phyloP scores from a whole-genome alignment of 257 asterid genomes.

The Fraxinus cuspidata region DNA sequence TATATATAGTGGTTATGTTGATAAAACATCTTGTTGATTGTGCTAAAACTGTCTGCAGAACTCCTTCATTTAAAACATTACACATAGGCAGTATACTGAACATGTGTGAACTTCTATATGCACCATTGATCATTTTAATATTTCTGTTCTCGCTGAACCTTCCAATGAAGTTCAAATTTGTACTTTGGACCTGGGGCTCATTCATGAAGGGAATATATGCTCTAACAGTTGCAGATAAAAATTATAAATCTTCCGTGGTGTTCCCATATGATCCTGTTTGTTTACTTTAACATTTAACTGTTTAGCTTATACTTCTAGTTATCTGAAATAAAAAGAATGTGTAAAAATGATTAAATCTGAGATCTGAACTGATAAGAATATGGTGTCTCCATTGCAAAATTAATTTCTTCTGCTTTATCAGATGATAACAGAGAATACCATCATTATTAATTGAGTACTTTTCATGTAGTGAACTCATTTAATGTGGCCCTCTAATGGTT shows the following conservation, averaged over 20 bases:
- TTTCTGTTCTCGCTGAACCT: slow-evolving; percentile 3
- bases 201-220: neutral
- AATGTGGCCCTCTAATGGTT: neutral
- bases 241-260: neutral
- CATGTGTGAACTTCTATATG: neutral
- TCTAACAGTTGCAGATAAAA: neutral
- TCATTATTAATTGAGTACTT: neutral
- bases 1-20: neutral
- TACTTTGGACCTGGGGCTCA: neutral
- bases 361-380: neutral
- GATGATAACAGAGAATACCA: neutral
- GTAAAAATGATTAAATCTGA: neutral
- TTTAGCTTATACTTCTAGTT: neutral
- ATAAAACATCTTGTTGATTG: slow-evolving; percentile 1
- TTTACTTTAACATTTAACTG: neutral
- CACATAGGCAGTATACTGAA: neutral
- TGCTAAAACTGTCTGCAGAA: slow-evolving; percentile 6
- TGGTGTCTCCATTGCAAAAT: neutral
- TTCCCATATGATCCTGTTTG: neutral
- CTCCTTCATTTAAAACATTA: slow-evolving; percentile 9
- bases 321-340: neutral
- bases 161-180: neutral
- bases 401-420: neutral
- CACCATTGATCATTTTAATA: neutral
- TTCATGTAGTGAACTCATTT: neutral